A percentile compares a stretch with the other conserved stretches of the same genome.
These are phyloP conservation scores for Lomentospora prolificans DNA, from an alignment of 2,329 filamentous ascomycete genomes.

Conservation along the genomic window DNA sequence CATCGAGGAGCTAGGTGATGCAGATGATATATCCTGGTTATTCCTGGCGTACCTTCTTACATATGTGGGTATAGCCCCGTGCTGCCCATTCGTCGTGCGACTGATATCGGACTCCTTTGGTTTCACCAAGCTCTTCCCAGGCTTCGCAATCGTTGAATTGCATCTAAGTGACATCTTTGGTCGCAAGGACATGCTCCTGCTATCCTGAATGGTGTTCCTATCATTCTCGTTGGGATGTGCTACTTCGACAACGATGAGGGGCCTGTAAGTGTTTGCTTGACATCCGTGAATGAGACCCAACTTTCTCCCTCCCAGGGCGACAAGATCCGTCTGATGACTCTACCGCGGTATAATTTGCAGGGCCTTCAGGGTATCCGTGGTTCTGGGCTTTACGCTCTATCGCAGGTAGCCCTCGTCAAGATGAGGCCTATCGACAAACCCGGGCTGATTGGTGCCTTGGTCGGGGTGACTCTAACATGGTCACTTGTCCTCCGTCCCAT, in stretches of 20 bases:
- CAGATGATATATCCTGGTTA: slow-evolving; percentile 43
- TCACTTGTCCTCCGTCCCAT: slow-evolving; percentile 50
- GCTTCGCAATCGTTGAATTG: slow-evolving; percentile 48
- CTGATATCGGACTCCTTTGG: too few relatives aligned
- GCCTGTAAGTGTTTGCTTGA: slow-evolving; percentile 30
- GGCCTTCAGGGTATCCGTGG: slow-evolving; percentile 50
- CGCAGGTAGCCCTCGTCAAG: slow-evolving; percentile 47
- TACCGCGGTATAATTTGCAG: slow-evolving; percentile 48
- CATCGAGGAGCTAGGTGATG: slow-evolving; percentile 40
- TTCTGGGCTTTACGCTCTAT: slow-evolving; percentile 51
- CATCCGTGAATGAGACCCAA: too few relatives aligned
- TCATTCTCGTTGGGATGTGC: slow-evolving; percentile 46
- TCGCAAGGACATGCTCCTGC: slow-evolving; percentile 36
- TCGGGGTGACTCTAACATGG: slow-evolving; percentile 45
- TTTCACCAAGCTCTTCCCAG: slow-evolving; percentile 19
- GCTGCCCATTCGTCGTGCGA: too few relatives aligned
- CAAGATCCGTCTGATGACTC: slow-evolving; percentile 12
- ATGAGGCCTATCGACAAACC: slow-evolving; percentile 43
- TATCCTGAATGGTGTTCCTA: slow-evolving; percentile 45
- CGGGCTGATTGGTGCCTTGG: slow-evolving; percentile 42
- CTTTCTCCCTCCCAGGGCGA: neutral
- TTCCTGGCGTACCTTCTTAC: slow-evolving; percentile 46
- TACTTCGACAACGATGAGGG: slow-evolving; percentile 36
- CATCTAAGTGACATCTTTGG: slow-evolving; percentile 51
- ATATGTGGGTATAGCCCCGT: slow-evolving; percentile 35